Evolutionary conservation across 345 rosid genomes (phyloP).

Genomic region (Euphorbia pulcherrima): DNA sequence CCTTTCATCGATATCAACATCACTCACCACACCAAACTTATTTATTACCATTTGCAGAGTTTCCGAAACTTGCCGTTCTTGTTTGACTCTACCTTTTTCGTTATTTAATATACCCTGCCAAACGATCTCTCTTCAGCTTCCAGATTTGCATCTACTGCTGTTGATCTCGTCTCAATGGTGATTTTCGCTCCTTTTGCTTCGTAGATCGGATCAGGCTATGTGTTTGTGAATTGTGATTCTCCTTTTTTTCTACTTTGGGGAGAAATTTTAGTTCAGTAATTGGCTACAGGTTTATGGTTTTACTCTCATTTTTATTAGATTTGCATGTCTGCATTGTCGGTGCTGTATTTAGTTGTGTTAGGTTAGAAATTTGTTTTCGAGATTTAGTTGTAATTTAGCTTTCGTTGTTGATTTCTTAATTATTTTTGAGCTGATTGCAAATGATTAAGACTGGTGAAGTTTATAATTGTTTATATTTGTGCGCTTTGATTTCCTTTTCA

Average conservation of each 20-base stretch:
- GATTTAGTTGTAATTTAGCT: constrained; percentile 10
- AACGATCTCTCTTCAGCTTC: not conserved
- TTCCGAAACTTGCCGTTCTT: not conserved
- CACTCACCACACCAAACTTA: not conserved
- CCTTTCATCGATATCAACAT: not conserved
- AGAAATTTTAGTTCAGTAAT: not conserved
- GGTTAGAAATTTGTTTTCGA: not conserved
- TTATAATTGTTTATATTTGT: not conserved
- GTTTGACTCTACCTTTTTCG: not conserved
- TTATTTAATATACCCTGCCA: not conserved
- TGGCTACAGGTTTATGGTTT: not conserved
- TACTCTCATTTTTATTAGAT: not conserved
- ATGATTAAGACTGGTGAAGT: not conserved
- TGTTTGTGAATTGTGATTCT: not conserved
- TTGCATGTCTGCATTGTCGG: constrained; percentile 6
- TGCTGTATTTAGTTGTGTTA: not conserved
- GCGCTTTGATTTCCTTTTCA: constrained; percentile 1
- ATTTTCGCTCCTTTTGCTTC: not conserved
- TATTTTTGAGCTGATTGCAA: not conserved
- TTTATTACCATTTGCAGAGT: constrained; percentile 8
- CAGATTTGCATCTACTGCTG: constrained; percentile 8
- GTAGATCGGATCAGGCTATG: constrained; percentile 19
- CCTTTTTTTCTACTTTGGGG: not conserved
- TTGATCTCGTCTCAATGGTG: constrained; percentile 3
- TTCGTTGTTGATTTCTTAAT: constrained; percentile 2